These are phyloP conservation scores for Tetrapisispora iriomotensis DNA, from an alignment of 805 yeast species.

Conservation along the genomic window DNA sequence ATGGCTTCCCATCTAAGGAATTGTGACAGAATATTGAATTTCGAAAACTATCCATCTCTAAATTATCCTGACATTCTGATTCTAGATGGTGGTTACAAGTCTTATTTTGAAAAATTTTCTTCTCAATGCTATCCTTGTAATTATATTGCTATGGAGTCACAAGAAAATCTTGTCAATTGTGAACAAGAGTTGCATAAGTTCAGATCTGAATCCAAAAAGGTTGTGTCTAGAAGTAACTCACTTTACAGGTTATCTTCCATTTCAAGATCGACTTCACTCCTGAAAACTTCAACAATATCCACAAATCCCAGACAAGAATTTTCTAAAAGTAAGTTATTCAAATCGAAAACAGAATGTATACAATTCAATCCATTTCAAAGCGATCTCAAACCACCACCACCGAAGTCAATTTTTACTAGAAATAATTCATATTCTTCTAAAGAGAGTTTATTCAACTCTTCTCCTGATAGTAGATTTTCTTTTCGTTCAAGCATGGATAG, in stretches of 20 bases:
- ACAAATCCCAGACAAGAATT: conserved; percentile 16
- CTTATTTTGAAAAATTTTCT: conserved; percentile 53
- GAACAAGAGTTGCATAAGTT: conserved; percentile 46
- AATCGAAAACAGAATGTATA: not conserved
- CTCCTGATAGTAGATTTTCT: conserved; percentile 1
- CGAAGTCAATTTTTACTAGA: not conserved
- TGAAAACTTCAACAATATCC: conserved; percentile 3
- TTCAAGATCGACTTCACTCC: conserved; percentile 10
- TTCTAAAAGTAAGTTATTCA: conserved; percentile 9
- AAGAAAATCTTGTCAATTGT: conserved; percentile 30
- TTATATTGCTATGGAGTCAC: conserved; percentile 71
- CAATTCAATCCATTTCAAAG: not conserved
- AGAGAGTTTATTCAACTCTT: not conserved
- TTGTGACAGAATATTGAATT: conserved; percentile 67
- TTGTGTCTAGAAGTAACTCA: conserved; percentile 30
- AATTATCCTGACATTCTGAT: conserved; percentile 84
- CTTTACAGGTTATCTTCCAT: conserved; percentile 14
- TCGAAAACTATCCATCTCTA: conserved; percentile 67
- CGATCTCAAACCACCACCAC: conserved; percentile 1
- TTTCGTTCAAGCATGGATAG: not conserved
- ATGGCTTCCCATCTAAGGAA: conserved; percentile 82
- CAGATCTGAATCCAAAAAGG: conserved; percentile 34
- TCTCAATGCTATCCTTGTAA: conserved; percentile 61
- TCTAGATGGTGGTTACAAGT: conserved; percentile 84
- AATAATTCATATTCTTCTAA: not conserved